A percentile compares a stretch with the other conserved stretches of the same genome.
Conservation (phyloP, 768 basidiomycete species). For the Serendipita sp. region DNA sequence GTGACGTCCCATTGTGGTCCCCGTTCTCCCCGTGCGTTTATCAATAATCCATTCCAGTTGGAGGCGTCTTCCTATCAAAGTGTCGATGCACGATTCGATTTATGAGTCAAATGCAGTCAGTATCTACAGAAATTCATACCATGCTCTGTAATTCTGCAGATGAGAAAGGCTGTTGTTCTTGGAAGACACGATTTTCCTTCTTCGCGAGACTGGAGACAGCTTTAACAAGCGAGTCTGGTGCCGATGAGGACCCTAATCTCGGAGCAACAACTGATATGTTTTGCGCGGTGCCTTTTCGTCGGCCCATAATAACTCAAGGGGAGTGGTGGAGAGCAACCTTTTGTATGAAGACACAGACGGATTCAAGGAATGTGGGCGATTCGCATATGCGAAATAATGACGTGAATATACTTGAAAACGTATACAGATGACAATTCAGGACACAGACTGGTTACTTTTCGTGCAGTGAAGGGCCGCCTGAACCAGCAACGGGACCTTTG, state of each 20-base stretch:
- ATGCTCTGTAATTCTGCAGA: neutral
- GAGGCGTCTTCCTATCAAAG: constrained; percentile 49
- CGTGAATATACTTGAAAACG: neutral
- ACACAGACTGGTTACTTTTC: neutral
- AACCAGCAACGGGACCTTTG: neutral
- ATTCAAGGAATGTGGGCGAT: neutral
- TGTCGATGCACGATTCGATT: neutral
- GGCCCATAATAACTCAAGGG: neutral
- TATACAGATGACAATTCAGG: neutral
- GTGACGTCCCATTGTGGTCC: constrained; percentile 82
- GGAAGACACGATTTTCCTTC: constrained; percentile 1
- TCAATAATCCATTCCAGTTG: constrained; percentile 71
- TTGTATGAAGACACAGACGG: neutral
- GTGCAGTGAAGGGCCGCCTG: neutral
- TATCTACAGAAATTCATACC: neutral
- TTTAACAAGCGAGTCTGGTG: neutral
- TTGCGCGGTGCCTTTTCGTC: neutral
- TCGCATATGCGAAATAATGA: neutral
- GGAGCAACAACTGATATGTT: neutral
- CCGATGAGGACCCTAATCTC: neutral
- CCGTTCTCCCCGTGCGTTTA: constrained; percentile 61
- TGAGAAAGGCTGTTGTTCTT: neutral
- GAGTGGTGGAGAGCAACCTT: neutral
- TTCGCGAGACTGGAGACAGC: neutral
- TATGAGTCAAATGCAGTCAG: neutral